phyloP scores from a whole-genome alignment of 495 filamentous ascomycete genomes.

The Aspergillus affinis region DNA sequence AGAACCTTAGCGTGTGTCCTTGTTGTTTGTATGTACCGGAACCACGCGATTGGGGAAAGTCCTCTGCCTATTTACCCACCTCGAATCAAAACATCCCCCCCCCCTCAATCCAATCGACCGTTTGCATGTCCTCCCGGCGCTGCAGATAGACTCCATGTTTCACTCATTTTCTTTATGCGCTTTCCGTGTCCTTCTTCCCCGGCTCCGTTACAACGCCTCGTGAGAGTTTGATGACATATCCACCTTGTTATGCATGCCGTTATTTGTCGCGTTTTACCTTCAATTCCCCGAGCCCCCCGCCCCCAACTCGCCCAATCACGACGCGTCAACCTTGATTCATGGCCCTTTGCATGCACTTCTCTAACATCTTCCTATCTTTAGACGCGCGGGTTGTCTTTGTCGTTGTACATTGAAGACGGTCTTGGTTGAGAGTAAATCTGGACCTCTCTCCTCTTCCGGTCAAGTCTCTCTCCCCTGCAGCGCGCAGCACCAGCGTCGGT shows the following conservation, averaged over 20 bases:
- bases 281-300: slow-evolving; percentile 9
- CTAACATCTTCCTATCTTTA: slow-evolving; percentile 18
- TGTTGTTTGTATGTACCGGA: slow-evolving; percentile 1
- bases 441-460: not conserved
- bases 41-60: not conserved
- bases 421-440: not conserved
- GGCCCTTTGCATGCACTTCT: slow-evolving; percentile 8
- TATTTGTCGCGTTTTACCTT: slow-evolving; percentile 16
- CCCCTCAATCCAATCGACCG: not conserved
- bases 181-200: not conserved
- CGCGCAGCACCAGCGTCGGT: not conserved
- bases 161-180: not conserved
- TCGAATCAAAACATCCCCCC: not conserved
- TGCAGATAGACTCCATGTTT: not conserved
- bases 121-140: slow-evolving; percentile 1
- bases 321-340: slow-evolving; percentile 30
- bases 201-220: not conserved
- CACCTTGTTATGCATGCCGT: slow-evolving; percentile 17
- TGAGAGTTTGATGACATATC: not conserved
- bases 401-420: not conserved
- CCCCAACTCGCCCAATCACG: slow-evolving; percentile 25
- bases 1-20: not conserved
- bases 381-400: slow-evolving; percentile 9
- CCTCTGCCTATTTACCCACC: not conserved
- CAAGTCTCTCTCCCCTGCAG: not conserved